Conservation (phyloP, 306 rosid species). For the Datisca glomerata region DNA sequence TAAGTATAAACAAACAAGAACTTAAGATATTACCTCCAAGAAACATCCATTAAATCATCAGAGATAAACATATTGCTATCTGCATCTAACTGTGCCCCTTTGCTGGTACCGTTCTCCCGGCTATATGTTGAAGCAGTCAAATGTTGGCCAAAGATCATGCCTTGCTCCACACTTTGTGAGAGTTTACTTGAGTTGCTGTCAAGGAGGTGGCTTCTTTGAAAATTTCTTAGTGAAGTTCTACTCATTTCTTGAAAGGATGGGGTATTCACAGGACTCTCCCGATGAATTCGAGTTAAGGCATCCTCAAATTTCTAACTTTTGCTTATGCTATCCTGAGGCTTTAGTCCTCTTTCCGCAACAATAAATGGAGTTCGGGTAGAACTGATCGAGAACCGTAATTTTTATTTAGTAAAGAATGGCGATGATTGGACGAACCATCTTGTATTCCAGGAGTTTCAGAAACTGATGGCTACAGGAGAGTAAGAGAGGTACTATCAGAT, state of each 20-base stretch:
- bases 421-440: constrained; percentile 30
- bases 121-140: constrained; percentile 32
- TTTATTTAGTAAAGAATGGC: constrained; percentile 21
- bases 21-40: constrained; percentile 39
- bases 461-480: constrained; percentile 31
- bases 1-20: constrained; percentile 5
- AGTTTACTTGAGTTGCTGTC: constrained; percentile 21
- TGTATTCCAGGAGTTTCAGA: constrained; percentile 34
- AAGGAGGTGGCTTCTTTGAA: constrained; percentile 15
- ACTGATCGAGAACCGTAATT: constrained; percentile 32
- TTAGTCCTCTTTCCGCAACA: constrained; percentile 25
- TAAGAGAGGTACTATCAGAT: constrained; percentile 24
- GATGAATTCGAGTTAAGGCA: constrained; percentile 27
- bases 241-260: constrained; percentile 30
- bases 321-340: constrained; percentile 20
- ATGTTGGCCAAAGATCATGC: constrained; percentile 20
- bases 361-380: constrained; percentile 25
- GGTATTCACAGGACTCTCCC: constrained; percentile 23
- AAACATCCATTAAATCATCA: constrained; percentile 47
- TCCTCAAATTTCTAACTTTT: constrained; percentile 36
- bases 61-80: constrained; percentile 35
- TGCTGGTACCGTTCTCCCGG: constrained; percentile 23
- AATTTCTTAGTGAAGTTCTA: constrained; percentile 20
- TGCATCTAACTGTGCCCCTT: constrained; percentile 27
- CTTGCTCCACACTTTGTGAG: constrained; percentile 35